Evolutionary conservation across 2,329 filamentous ascomycete species (phyloP).

Genomic region (Ascochyta rabiei): DNA sequence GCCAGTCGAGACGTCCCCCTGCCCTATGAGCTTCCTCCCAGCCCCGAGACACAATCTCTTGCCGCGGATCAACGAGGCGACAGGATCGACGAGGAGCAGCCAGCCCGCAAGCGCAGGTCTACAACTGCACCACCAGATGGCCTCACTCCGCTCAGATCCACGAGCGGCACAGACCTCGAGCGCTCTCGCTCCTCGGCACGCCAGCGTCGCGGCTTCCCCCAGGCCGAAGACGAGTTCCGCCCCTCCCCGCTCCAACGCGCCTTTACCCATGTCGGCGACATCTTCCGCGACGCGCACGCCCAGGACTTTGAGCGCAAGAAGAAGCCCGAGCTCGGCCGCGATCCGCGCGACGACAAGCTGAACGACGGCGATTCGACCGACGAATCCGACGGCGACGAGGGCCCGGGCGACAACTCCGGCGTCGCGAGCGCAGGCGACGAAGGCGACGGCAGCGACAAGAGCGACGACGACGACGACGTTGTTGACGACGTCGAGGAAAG

Average conservation of each 20-base stretch:
- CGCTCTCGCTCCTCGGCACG: slow-evolving; percentile 20
- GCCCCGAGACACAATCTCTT: slow-evolving; percentile 13
- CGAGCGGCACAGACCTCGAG: slow-evolving; percentile 24
- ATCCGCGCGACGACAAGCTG: slow-evolving; percentile 38
- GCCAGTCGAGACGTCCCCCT: slow-evolving; percentile 86
- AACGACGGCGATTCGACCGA: slow-evolving; percentile 38
- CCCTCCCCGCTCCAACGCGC: slow-evolving; percentile 48
- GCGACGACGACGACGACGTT: background rate
- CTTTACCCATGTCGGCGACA: slow-evolving; percentile 63
- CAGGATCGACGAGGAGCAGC: slow-evolving; percentile 42
- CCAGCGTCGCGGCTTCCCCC: slow-evolving; percentile 26
- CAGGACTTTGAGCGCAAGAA: slow-evolving; percentile 90
- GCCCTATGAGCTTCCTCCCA: slow-evolving; percentile 67
- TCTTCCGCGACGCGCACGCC: slow-evolving; percentile 83
- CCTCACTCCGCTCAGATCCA: slow-evolving; percentile 14
- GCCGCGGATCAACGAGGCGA: slow-evolving; percentile 10
- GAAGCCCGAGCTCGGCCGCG: slow-evolving; percentile 53
- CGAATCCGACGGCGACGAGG: slow-evolving; percentile 29
- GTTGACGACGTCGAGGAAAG: slow-evolving; percentile 12
- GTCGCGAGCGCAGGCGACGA: slow-evolving; percentile 31
- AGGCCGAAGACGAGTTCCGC: slow-evolving; percentile 20
- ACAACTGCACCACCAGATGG: slow-evolving; percentile 5
- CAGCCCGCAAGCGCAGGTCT: slow-evolving; percentile 13
- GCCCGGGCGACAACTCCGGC: slow-evolving; percentile 34
- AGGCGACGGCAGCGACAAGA: slow-evolving; percentile 1